phyloP scores from a whole-genome alignment of 768 basidiomycete genomes.

The Tubosaeta sp. region DNA sequence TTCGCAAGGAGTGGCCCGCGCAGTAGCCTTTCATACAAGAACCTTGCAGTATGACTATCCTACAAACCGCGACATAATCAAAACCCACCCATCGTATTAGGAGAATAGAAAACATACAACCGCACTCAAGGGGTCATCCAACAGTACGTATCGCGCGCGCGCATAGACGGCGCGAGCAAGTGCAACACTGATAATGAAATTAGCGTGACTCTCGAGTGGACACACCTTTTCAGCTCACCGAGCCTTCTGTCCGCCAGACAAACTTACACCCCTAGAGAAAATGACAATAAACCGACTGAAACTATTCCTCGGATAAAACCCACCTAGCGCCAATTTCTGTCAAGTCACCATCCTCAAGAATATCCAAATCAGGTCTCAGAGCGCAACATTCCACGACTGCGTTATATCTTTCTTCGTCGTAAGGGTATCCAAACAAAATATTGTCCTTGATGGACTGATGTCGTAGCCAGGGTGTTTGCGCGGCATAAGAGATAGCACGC shows the following conservation, averaged over 20 bases:
- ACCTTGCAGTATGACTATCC: conserved; percentile 67
- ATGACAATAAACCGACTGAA: neutral
- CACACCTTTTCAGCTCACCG: conserved; percentile 38
- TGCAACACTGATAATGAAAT: conserved; percentile 50
- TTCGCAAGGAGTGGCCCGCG: conserved; percentile 60
- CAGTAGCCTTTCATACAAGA: conserved; percentile 60
- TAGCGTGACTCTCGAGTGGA: conserved; percentile 3
- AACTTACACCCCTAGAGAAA: conserved; percentile 54
- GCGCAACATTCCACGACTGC: conserved; percentile 83
- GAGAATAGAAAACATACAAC: conserved; percentile 47
- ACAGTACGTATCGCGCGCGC: conserved; percentile 60
- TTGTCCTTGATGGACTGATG: conserved; percentile 77
- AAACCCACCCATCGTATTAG: neutral
- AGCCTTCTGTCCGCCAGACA: conserved; percentile 83
- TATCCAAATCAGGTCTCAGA: conserved; percentile 70
- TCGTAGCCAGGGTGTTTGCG: conserved; percentile 67
- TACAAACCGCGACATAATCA: conserved; percentile 20
- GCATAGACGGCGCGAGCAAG: conserved; percentile 82
- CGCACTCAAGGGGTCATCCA: conserved; percentile 81
- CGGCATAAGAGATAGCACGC: conserved; percentile 65
- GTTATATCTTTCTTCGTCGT: conserved; percentile 68
- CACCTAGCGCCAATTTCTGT: conserved; percentile 79
- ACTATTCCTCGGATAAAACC: neutral
- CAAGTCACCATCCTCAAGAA: conserved; percentile 81
- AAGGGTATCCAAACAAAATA: conserved; percentile 71